Percentiles rank a stretch among this genome's conserved stretches.
Conservation (phyloP, 345 rosid genomes). For the Populus alba region DNA sequence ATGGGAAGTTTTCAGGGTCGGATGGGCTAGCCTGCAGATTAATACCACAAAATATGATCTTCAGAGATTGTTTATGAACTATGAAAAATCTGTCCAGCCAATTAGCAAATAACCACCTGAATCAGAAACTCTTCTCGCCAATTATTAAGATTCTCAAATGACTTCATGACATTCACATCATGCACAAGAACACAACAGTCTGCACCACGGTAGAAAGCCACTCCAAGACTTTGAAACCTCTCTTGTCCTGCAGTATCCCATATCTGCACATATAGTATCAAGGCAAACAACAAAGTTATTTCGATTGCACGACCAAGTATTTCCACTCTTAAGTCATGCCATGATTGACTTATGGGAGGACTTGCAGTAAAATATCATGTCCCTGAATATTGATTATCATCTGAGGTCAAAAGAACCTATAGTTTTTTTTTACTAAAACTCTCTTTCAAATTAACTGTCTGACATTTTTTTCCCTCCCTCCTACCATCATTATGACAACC, state of each 20-base stretch:
- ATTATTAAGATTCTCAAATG: constrained; percentile 47
- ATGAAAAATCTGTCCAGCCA: background rate
- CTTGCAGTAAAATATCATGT: background rate
- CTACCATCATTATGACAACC: background rate
- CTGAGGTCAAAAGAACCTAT: background rate
- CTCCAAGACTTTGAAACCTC: constrained; percentile 95
- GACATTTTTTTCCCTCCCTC: background rate
- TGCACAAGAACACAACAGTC: constrained; percentile 87
- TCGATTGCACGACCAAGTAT: background rate
- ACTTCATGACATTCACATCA: constrained; percentile 68
- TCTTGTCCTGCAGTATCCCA: constrained; percentile 98
- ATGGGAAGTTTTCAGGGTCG: constrained; percentile 84
- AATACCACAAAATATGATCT: background rate
- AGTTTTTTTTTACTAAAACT: background rate
- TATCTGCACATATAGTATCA: constrained; percentile 45
- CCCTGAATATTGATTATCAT: background rate
- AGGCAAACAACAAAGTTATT: constrained; percentile 2
- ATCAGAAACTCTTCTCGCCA: constrained; percentile 51
- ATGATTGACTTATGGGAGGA: background rate
- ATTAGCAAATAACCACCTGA: constrained; percentile 30
- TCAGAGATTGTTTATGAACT: background rate
- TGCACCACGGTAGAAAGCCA: constrained; percentile 79
- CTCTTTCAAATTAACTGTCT: background rate
- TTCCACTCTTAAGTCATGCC: background rate
- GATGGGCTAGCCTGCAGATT: constrained; percentile 71